A percentile compares a stretch with the other conserved stretches of the same genome.
Conservation (phyloP, 768 basidiomycete genomes). For the Agrocybe praecox region DNA sequence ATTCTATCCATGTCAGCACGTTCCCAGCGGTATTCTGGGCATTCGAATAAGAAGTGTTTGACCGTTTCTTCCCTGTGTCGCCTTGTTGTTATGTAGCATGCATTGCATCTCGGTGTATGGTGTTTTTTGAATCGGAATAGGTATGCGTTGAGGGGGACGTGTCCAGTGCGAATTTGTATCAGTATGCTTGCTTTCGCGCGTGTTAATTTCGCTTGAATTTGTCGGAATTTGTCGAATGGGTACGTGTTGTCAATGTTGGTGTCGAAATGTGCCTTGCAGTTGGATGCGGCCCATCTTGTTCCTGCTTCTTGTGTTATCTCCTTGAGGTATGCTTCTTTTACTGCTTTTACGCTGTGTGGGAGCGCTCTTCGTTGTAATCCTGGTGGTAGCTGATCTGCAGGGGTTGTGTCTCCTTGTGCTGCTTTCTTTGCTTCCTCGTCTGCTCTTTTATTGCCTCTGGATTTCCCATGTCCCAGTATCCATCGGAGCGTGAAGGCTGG, state of each 20-base stretch:
- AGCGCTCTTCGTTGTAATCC: not conserved
- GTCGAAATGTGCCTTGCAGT: conserved; percentile 1
- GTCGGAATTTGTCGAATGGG: conserved; percentile 14
- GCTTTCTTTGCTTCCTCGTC: conserved; percentile 26
- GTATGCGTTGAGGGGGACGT: not conserved
- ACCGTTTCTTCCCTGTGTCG: not conserved
- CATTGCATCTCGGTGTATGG: not conserved
- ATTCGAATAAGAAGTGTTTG: not conserved
- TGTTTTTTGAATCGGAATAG: not conserved
- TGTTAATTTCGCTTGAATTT: conserved; percentile 1
- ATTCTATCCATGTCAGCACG: not conserved
- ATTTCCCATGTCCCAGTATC: conserved; percentile 27
- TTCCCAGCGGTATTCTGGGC: not conserved
- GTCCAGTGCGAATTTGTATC: conserved; percentile 13
- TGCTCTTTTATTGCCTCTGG: conserved; percentile 18
- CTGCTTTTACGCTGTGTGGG: conserved; percentile 17
- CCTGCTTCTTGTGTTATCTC: conserved; percentile 6
- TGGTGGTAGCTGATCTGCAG: conserved; percentile 5
- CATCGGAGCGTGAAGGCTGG: conserved; percentile 6
- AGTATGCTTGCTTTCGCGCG: conserved; percentile 16
- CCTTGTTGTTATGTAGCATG: not conserved
- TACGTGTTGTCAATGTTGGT: conserved; percentile 9
- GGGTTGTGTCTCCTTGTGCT: conserved; percentile 21
- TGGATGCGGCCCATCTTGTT: conserved; percentile 6
- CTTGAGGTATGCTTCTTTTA: conserved; percentile 7